A percentile compares a stretch with the other conserved stretches of the same genome.
Conservation (phyloP, 495 filamentous ascomycete species). For the Hyaloscypha bicolor region DNA sequence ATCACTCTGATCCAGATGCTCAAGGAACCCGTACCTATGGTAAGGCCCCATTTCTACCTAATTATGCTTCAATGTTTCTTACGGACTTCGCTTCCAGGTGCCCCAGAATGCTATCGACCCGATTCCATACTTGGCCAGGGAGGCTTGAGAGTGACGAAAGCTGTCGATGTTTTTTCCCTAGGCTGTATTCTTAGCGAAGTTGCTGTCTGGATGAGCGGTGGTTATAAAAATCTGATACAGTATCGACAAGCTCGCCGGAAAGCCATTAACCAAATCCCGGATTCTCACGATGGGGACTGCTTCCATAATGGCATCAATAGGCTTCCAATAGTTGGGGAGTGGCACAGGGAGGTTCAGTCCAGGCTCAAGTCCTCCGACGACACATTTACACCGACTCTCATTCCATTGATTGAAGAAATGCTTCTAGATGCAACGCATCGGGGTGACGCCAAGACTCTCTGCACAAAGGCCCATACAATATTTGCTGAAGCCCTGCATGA, state of each 20-base stretch:
- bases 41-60: conserved; percentile 19
- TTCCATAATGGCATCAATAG: conserved; percentile 44
- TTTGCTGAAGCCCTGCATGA: conserved; percentile 7
- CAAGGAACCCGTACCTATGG: conserved; percentile 40
- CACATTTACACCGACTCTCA: conserved; percentile 5
- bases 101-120: conserved; percentile 39
- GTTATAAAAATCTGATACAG: conserved; percentile 30
- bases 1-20: conserved; percentile 33
- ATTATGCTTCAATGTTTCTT: conserved; percentile 7
- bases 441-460: conserved; percentile 9
- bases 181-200: conserved; percentile 43
- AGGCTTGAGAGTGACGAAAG: background rate
- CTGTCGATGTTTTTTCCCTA: conserved; percentile 38
- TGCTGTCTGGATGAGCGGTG: conserved; percentile 40
- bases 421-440: conserved; percentile 9
- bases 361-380: conserved; percentile 10
- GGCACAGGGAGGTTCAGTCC: conserved; percentile 8
- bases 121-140: conserved; percentile 27
- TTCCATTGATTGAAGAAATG: conserved; percentile 21
- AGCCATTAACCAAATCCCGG: conserved; percentile 23
- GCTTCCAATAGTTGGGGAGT: conserved; percentile 34
- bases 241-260: conserved; percentile 37
- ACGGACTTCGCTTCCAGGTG: conserved; percentile 32
- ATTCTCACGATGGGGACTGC: conserved; percentile 34
- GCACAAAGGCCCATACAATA: conserved; percentile 10